These are phyloP conservation scores for Ustilago sp. DNA, from an alignment of 1,284 basidiomycete species.

Conservation along the genomic window DNA sequence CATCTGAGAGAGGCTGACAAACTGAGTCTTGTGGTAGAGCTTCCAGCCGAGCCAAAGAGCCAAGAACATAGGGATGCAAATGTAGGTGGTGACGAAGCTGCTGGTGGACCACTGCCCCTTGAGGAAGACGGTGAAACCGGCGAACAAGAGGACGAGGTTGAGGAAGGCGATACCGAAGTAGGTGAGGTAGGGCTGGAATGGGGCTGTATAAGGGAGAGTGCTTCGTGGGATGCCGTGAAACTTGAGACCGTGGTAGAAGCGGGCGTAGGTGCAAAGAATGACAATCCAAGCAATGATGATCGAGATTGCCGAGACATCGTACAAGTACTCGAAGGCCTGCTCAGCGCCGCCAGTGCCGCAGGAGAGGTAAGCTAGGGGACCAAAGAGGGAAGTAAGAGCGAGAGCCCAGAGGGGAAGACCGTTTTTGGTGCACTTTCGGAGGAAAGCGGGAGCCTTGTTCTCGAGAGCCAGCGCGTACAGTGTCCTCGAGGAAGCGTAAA, in stretches of 20 bases:
- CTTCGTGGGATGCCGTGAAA: slow-evolving; percentile 75
- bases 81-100: slow-evolving; percentile 86
- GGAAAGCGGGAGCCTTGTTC: slow-evolving; percentile 81
- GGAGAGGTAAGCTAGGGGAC: slow-evolving; percentile 76
- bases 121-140: slow-evolving; percentile 71
- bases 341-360: slow-evolving; percentile 71
- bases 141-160: slow-evolving; percentile 52
- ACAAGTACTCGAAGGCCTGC: slow-evolving; percentile 74
- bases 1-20: slow-evolving; percentile 49
- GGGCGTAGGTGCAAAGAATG: slow-evolving; percentile 80
- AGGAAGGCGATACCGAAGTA: slow-evolving; percentile 55
- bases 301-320: slow-evolving; percentile 76
- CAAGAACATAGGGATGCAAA: slow-evolving; percentile 81
- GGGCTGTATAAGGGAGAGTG: slow-evolving; percentile 72
- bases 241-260: slow-evolving; percentile 78
- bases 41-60: slow-evolving; percentile 77
- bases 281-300: slow-evolving; percentile 85
- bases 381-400: slow-evolving; percentile 77
- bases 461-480: slow-evolving; percentile 79
- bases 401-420: slow-evolving; percentile 83
- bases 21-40: slow-evolving; percentile 72
- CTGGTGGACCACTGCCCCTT: slow-evolving; percentile 56
- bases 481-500: slow-evolving; percentile 83
- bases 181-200: slow-evolving; percentile 69
- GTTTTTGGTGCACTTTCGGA: slow-evolving; percentile 76